Percentiles rank a stretch among this genome's conserved stretches.
Conservation (phyloP, 163 green algal genomes). For the Trebouxia gelatinosa region DNA sequence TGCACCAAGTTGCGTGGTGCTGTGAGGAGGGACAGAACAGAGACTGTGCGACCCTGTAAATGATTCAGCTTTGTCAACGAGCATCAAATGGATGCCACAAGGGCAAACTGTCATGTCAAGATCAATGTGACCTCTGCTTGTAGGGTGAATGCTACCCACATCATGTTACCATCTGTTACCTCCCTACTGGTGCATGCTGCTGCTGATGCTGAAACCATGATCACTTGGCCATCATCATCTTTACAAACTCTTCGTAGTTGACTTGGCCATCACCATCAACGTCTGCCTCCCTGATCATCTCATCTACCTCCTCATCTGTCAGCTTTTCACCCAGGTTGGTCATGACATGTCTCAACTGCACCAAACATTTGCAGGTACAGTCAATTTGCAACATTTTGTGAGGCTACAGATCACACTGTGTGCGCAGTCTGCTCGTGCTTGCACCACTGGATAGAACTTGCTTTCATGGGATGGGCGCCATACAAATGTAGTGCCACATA, state of each 20-base stretch:
- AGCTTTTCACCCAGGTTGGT: conserved; percentile 99
- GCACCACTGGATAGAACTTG: too few species aligned
- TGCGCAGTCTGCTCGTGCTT: neutral
- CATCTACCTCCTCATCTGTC: conserved; percentile 98
- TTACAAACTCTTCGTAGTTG: conserved; percentile 89
- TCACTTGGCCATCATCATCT: conserved; percentile 75
- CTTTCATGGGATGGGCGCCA: too few species aligned
- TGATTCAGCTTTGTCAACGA: too few species aligned
- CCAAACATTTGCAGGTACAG: neutral
- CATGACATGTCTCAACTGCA: conserved; percentile 95
- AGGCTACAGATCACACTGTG: too few species aligned
- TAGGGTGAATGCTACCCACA: neutral
- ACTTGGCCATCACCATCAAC: conserved; percentile 94
- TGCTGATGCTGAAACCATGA: too few species aligned
- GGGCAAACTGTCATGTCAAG: neutral
- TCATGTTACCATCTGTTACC: conserved; percentile 25
- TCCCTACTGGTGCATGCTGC: too few species aligned
- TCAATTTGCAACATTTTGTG: too few species aligned
- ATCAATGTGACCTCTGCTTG: too few species aligned
- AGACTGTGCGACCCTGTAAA: too few species aligned
- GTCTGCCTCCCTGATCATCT: conserved; percentile 99
- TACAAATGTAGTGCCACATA: too few species aligned
- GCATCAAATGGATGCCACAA: neutral
- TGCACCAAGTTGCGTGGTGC: too few species aligned
- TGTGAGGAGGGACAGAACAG: too few species aligned